Evolutionary conservation across 2,329 filamentous ascomycete genomes (phyloP).

Genomic region (Coniochaeta pulveracea): DNA sequence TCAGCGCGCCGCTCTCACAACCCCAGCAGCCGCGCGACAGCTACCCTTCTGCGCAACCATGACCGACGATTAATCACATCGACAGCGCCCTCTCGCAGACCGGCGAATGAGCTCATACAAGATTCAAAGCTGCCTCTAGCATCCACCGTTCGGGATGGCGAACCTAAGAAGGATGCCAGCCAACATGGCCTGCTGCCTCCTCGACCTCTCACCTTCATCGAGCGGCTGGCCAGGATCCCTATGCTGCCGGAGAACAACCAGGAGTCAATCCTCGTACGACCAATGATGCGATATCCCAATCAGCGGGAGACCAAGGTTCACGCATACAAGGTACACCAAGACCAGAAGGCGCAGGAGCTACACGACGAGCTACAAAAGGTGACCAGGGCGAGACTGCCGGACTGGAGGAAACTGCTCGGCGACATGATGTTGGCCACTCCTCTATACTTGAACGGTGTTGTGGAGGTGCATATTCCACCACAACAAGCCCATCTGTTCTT

Average conservation of each 20-base stretch:
- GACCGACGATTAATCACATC: background rate
- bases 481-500: constrained; percentile 8
- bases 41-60: background rate
- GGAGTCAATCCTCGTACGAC: constrained; percentile 17
- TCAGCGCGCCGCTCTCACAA: background rate
- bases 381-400: too few relatives aligned
- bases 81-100: background rate
- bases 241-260: constrained; percentile 10
- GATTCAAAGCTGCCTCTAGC: too few relatives aligned
- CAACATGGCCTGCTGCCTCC: too few relatives aligned
- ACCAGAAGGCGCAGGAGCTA: constrained; percentile 23
- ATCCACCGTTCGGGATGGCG: too few relatives aligned
- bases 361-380: constrained; percentile 24
- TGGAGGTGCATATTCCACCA: constrained; percentile 15
- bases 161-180: too few relatives aligned
- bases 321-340: constrained; percentile 10
- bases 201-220: too few relatives aligned
- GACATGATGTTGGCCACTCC: constrained; percentile 25
- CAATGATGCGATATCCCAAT: constrained; percentile 10
- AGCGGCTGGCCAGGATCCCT: constrained; percentile 12
- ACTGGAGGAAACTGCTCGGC: constrained; percentile 28
- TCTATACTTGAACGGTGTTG: constrained; percentile 8
- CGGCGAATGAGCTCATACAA: too few relatives aligned
- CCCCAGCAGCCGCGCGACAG: background rate
- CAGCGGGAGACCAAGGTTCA: constrained; percentile 12